These are phyloP conservation scores for Wallacemonas sp. DNA, from an alignment of 208 protist genomes.

Conservation along the genomic window DNA sequence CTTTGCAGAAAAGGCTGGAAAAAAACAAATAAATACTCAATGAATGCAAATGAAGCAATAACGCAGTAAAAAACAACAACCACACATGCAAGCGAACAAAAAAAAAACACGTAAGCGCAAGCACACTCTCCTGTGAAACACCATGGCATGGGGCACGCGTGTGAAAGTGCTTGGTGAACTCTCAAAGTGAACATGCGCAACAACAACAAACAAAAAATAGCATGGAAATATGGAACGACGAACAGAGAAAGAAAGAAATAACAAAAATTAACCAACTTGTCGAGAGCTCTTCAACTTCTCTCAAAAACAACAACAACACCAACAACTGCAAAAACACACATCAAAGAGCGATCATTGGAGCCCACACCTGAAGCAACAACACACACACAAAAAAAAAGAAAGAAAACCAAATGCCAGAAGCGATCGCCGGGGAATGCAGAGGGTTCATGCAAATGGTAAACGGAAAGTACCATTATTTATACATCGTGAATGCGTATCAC, in stretches of 20 bases:
- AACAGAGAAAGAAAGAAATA: slow-evolving; percentile 15
- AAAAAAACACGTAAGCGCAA: background rate
- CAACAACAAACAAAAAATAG: slow-evolving; percentile 15
- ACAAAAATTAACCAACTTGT: background rate
- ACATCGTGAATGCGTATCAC: too few relatives aligned
- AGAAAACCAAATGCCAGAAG: background rate
- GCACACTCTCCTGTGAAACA: background rate
- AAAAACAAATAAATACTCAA: slow-evolving; percentile 7
- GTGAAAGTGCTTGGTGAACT: background rate
- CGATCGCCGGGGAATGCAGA: too few relatives aligned
- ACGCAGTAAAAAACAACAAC: slow-evolving; percentile 6
- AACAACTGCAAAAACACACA: background rate
- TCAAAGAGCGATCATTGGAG: too few relatives aligned
- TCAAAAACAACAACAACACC: slow-evolving; percentile 2
- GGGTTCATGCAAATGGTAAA: background rate
- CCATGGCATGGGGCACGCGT: too few relatives aligned
- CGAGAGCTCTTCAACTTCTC: too few relatives aligned
- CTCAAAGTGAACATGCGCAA: background rate
- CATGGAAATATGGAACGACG: slow-evolving; percentile 4
- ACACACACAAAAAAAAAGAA: slow-evolving; percentile 6
- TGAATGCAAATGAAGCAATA: background rate
- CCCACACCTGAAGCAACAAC: background rate
- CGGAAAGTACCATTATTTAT: too few relatives aligned
- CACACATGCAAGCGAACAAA: background rate
- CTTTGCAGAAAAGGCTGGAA: too few relatives aligned